These are phyloP conservation scores for Trichoderma koningii DNA, from an alignment of 2,329 filamentous ascomycete species.

Conservation along the genomic window DNA sequence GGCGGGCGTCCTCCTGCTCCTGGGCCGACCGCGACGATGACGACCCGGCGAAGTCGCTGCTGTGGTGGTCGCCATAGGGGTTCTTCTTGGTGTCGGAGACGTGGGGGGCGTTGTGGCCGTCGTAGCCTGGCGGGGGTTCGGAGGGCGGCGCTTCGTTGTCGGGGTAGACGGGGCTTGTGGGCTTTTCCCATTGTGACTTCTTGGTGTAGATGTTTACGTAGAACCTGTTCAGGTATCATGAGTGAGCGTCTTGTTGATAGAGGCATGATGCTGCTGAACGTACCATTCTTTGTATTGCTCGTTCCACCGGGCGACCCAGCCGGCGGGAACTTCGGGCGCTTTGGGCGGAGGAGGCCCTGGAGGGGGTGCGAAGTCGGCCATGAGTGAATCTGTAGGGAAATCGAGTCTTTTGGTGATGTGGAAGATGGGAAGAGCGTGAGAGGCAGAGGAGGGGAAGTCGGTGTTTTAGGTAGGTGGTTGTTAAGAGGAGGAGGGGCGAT, in stretches of 20 bases:
- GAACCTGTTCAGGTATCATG: conserved; percentile 59
- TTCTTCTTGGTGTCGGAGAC: conserved; percentile 66
- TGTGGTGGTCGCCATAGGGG: conserved; percentile 60
- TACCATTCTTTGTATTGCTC: conserved; percentile 85
- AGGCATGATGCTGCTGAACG: conserved; percentile 29
- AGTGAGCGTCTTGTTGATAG: neutral
- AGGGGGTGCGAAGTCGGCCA: conserved; percentile 59
- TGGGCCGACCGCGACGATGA: conserved; percentile 36
- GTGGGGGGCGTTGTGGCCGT: conserved; percentile 42
- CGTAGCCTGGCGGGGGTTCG: conserved; percentile 70
- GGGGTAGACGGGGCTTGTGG: conserved; percentile 66
- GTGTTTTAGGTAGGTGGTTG: neutral
- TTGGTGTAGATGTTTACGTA: conserved; percentile 89
- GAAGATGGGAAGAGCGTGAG: neutral
- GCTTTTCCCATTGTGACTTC: conserved; percentile 86
- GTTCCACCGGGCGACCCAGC: conserved; percentile 86
- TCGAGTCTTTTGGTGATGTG: neutral
- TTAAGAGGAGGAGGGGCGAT: conserved; percentile 18
- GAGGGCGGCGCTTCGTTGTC: conserved; percentile 48
- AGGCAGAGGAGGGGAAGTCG: neutral
- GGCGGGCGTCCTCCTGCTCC: conserved; percentile 66
- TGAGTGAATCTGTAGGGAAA: conserved; percentile 32
- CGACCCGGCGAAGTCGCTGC: conserved; percentile 39
- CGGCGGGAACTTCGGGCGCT: conserved; percentile 63
- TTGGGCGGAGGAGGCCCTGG: conserved; percentile 58